A percentile compares a stretch with the other conserved stretches of the same genome.
Conservation (phyloP, 768 basidiomycete genomes). For the Hericium rajendrae region DNA sequence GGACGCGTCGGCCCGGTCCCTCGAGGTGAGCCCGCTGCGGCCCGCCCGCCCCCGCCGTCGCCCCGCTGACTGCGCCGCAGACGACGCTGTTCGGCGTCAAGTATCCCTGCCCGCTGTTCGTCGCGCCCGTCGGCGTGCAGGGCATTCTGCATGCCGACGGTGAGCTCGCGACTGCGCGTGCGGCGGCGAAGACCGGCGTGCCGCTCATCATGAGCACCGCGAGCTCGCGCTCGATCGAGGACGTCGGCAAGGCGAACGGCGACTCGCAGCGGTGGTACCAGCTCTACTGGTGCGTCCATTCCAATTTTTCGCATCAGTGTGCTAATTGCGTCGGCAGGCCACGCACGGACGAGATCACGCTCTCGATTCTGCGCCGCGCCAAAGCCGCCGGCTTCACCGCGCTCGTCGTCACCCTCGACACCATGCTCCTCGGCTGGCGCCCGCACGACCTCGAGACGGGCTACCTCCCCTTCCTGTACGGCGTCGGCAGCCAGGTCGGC, state of each 20-base stretch:
- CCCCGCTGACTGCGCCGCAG: conserved; percentile 23
- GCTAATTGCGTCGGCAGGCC: conserved; percentile 37
- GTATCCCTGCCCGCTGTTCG: conserved; percentile 48
- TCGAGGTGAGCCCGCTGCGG: conserved; percentile 37
- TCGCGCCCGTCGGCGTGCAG: conserved; percentile 68
- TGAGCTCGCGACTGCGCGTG: conserved; percentile 61
- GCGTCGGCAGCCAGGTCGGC: conserved; percentile 58
- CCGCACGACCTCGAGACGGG: conserved; percentile 44
- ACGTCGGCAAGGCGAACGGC: conserved; percentile 66
- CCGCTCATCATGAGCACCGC: conserved; percentile 75
- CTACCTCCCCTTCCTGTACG: conserved; percentile 60
- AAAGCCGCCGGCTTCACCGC: conserved; percentile 55
- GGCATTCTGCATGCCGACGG: conserved; percentile 61
- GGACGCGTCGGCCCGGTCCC: conserved; percentile 42
- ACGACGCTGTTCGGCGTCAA: conserved; percentile 64
- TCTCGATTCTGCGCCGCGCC: conserved; percentile 57
- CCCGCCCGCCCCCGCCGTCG: neutral
- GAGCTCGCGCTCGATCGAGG: conserved; percentile 61
- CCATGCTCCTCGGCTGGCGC: conserved; percentile 22
- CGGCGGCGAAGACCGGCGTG: conserved; percentile 50
- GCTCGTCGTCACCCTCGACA: conserved; percentile 75
- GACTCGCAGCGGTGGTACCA: conserved; percentile 70
- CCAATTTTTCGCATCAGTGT: conserved; percentile 8
- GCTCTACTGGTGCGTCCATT: conserved; percentile 54
- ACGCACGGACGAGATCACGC: conserved; percentile 42